Evolutionary conservation across 305 asterid species (phyloP).

Genomic region (Ajuga reptans): DNA sequence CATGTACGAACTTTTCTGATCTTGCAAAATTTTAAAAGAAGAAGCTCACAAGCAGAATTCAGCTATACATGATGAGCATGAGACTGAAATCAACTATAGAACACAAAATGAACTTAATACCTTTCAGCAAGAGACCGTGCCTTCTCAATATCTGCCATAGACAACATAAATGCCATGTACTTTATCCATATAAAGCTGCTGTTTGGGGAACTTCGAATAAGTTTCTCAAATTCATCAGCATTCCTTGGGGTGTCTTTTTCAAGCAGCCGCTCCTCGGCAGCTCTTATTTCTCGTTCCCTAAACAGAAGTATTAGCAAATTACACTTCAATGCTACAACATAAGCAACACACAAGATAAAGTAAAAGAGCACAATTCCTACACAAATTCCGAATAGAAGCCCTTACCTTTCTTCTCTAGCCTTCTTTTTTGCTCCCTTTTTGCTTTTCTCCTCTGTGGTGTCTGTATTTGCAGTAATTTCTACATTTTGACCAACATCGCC

Average conservation of each 20-base stretch:
- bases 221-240: conserved; percentile 87
- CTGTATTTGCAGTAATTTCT: conserved; percentile 27
- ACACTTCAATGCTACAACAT: conserved; percentile 5
- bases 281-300: conserved; percentile 88
- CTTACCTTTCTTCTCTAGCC: conserved; percentile 65
- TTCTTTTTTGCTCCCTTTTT: conserved; percentile 48
- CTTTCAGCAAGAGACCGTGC: conserved; percentile 92
- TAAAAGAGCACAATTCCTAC: background rate
- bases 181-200: conserved; percentile 90
- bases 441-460: conserved; percentile 40
- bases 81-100: background rate
- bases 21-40: background rate
- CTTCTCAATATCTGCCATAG: conserved; percentile 76
- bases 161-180: conserved; percentile 79
- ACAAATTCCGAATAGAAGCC: conserved; percentile 8
- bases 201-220: conserved; percentile 69
- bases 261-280: conserved; percentile 87
- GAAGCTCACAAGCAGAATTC: background rate
- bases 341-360: background rate
- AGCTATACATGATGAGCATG: background rate
- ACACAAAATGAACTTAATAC: conserved; percentile 28
- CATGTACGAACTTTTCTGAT: background rate
- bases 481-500: conserved; percentile 32
- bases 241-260: conserved; percentile 65
- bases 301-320: conserved; percentile 18